Percentiles rank a stretch among this genome's conserved stretches.
phyloP scores from a whole-genome alignment of 306 rosid species.

The Trifolium dubium region DNA sequence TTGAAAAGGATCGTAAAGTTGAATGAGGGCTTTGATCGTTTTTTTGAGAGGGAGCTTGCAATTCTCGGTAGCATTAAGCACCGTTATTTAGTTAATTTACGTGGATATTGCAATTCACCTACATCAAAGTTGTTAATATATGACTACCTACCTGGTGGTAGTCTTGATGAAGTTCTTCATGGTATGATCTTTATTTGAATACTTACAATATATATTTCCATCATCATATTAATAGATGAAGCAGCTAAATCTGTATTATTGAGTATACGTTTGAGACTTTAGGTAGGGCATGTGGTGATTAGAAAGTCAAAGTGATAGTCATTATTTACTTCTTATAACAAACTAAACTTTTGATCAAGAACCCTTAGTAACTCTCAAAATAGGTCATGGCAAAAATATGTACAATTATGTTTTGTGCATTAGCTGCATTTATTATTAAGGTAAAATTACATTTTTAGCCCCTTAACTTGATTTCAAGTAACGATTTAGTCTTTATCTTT shows the following conservation, averaged over 20 bases:
- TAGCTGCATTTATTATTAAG: background rate
- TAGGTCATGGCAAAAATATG: background rate
- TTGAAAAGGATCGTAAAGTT: conserved; percentile 86
- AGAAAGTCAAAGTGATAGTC: conserved; percentile 24
- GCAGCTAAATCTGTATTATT: conserved; percentile 14
- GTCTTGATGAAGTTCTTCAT: conserved; percentile 96
- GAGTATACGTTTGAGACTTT: conserved; percentile 19
- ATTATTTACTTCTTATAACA: conserved; percentile 20
- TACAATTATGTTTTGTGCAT: background rate
- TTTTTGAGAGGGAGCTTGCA: conserved; percentile 97
- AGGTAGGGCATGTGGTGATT: conserved; percentile 24
- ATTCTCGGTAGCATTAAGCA: conserved; percentile 99
- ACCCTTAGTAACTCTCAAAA: conserved; percentile 23
- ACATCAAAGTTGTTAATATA: conserved; percentile 92
- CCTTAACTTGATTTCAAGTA: too few relatives aligned
- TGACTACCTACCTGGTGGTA: conserved; percentile 93
- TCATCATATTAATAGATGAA: conserved; percentile 36
- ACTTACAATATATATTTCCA: conserved; percentile 30
- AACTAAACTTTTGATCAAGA: conserved; percentile 16
- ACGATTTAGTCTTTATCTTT: too few relatives aligned
- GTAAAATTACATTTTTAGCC: too few relatives aligned
- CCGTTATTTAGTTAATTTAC: conserved; percentile 92
- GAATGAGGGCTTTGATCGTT: conserved; percentile 95
- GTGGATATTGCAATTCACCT: conserved; percentile 98
- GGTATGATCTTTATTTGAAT: conserved; percentile 57